Evolutionary conservation across 371 early-diverging fungal species (phyloP).

Genomic region (Haplosporangium sp.): DNA sequence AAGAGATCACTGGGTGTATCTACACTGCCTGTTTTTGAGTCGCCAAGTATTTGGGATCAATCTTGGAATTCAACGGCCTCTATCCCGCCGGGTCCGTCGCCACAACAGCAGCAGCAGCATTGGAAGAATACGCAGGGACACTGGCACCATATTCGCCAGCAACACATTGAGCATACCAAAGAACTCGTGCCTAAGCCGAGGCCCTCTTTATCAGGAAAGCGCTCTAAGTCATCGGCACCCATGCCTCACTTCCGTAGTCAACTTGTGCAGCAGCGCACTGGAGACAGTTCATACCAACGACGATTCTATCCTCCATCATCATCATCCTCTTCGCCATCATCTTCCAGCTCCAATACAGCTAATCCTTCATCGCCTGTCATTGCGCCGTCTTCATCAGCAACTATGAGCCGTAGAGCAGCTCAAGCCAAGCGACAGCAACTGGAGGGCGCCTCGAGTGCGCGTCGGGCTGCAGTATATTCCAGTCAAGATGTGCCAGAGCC

Average conservation of each 20-base stretch:
- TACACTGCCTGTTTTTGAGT: too few relatives aligned
- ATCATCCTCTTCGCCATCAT: slow-evolving; percentile 1
- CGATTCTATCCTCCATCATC: slow-evolving; percentile 11
- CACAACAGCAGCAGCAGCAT: too few relatives aligned
- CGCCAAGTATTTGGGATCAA: too few relatives aligned
- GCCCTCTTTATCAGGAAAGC: not conserved
- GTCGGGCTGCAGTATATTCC: not conserved
- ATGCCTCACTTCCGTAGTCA: slow-evolving; percentile 43
- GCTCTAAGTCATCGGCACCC: slow-evolving; percentile 5
- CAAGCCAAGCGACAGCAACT: slow-evolving; percentile 1
- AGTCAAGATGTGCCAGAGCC: slow-evolving; percentile 10
- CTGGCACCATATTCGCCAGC: too few relatives aligned
- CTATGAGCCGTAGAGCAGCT: slow-evolving; percentile 4
- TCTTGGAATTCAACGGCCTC: too few relatives aligned
- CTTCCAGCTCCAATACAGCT: not conserved
- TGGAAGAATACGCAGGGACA: too few relatives aligned
- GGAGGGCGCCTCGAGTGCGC: not conserved
- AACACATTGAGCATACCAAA: too few relatives aligned
- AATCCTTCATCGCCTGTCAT: not conserved
- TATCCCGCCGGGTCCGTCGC: too few relatives aligned
- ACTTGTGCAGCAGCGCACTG: slow-evolving; percentile 16
- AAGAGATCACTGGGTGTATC: too few relatives aligned
- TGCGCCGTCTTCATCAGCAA: not conserved
- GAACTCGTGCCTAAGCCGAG: not conserved
- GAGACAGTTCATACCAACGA: slow-evolving; percentile 17